A percentile compares a stretch with the other conserved stretches of the same genome.
phyloP scores from a whole-genome alignment of 208 protist genomes.

The Trypanosoma vivax region DNA sequence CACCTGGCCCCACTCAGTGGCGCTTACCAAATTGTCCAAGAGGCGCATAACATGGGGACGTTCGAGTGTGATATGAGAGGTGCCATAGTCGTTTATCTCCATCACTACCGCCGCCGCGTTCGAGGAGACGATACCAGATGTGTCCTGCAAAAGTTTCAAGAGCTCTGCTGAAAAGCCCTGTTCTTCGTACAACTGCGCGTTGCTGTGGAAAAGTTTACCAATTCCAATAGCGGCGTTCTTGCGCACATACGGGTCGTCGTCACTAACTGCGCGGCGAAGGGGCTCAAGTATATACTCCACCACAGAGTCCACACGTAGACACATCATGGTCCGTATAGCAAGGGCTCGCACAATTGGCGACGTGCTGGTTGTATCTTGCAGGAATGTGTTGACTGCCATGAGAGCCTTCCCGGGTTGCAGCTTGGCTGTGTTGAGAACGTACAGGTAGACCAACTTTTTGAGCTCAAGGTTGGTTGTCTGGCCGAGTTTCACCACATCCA shows the following conservation, averaged over 20 bases:
- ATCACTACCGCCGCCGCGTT: conserved; percentile 97
- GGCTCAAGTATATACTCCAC: conserved; percentile 98
- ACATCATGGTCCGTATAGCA: conserved; percentile 99
- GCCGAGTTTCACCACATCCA: conserved; percentile 97
- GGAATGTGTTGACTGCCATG: conserved; percentile 98
- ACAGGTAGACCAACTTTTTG: conserved; percentile 99
- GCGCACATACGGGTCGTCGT: conserved; percentile 98
- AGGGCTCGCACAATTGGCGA: conserved; percentile 98
- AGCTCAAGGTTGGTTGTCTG: conserved; percentile 98
- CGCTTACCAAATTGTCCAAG: conserved; percentile 93
- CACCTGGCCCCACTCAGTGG: conserved; percentile 98
- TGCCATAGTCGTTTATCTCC: conserved; percentile 86
- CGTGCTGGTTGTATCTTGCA: conserved; percentile 90
- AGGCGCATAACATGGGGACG: conserved; percentile 90
- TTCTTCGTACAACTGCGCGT: conserved; percentile 92
- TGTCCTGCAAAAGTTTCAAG: conserved; percentile 93
- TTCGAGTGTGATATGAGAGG: conserved; percentile 38
- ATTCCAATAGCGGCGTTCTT: conserved; percentile 99
- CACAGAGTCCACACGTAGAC: conserved; percentile 97
- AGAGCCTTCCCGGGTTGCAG: conserved; percentile 97
- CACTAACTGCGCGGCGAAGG: conserved; percentile 83
- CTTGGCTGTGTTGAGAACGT: conserved; percentile 99
- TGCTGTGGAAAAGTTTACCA: conserved; percentile 98
- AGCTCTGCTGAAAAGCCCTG: conserved; percentile 89
- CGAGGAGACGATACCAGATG: conserved; percentile 95